These are phyloP conservation scores for Aspergillus ibericus DNA, from an alignment of 2,329 filamentous ascomycete species.

Conservation along the genomic window DNA sequence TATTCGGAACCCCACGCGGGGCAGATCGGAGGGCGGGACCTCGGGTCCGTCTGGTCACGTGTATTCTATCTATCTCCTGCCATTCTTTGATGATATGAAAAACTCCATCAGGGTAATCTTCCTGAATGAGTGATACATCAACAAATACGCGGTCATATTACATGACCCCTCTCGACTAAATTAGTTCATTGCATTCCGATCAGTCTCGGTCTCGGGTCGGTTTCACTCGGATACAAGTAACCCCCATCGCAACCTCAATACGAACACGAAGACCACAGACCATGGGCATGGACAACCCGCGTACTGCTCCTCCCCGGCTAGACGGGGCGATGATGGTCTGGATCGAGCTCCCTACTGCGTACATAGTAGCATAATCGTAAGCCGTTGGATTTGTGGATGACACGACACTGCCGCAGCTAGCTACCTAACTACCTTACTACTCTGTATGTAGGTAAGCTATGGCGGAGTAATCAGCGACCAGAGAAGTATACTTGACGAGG, in stretches of 20 bases:
- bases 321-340: not conserved
- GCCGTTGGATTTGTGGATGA: not conserved
- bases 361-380: too few relatives aligned
- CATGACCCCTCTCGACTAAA: too few relatives aligned
- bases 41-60: conserved; percentile 4
- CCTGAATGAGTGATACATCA: too few relatives aligned
- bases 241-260: conserved; percentile 8
- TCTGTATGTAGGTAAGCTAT: not conserved
- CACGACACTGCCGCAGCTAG: not conserved
- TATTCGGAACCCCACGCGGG: not conserved
- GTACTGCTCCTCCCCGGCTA: not conserved
- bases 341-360: not conserved
- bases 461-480: too few relatives aligned
- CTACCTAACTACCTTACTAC: not conserved
- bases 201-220: too few relatives aligned
- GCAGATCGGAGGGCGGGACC: not conserved
- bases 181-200: too few relatives aligned
- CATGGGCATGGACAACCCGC: too few relatives aligned
- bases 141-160: too few relatives aligned
- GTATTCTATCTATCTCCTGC: not conserved
- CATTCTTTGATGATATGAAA: too few relatives aligned
- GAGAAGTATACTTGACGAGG: not conserved
- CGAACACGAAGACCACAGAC: conserved; percentile 9
- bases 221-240: too few relatives aligned
- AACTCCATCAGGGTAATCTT: too few relatives aligned